Conservation (phyloP, 768 basidiomycete genomes). For the Termitomyces sp. region DNA sequence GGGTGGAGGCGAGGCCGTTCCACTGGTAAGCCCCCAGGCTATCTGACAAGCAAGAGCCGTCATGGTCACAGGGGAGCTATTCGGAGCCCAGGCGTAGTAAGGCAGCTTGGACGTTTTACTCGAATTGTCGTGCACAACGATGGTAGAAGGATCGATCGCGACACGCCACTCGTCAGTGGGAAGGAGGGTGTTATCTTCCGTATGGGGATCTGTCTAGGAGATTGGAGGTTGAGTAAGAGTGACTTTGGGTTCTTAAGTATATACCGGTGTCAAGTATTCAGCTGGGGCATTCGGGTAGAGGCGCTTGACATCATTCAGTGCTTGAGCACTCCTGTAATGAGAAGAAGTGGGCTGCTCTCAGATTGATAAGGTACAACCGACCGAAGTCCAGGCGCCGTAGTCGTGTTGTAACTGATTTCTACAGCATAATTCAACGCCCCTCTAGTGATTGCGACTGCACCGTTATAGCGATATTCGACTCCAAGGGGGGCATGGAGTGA, state of each 20-base stretch:
- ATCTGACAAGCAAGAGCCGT: slow-evolving; percentile 32
- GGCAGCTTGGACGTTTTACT: slow-evolving; percentile 21
- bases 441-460: slow-evolving; percentile 17
- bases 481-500: slow-evolving; percentile 24
- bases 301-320: slow-evolving; percentile 24
- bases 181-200: slow-evolving; percentile 30
- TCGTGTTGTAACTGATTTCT: slow-evolving; percentile 28
- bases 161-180: slow-evolving; percentile 32
- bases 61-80: slow-evolving; percentile 32
- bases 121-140: slow-evolving; percentile 26
- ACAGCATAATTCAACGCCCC: slow-evolving; percentile 34
- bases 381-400: slow-evolving; percentile 27
- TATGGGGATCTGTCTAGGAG: slow-evolving; percentile 31
- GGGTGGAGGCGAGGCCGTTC: slow-evolving; percentile 31
- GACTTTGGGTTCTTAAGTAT: slow-evolving; percentile 2
- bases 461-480: slow-evolving; percentile 27
- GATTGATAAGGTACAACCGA: background rate
- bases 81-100: slow-evolving; percentile 34
- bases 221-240: background rate
- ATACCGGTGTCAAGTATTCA: slow-evolving; percentile 28
- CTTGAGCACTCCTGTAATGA: slow-evolving; percentile 28
- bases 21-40: slow-evolving; percentile 25
- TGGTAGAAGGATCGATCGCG: slow-evolving; percentile 32
- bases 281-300: slow-evolving; percentile 31
- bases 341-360: background rate